These are phyloP conservation scores for Botryotinia convoluta DNA, from an alignment of 2,329 filamentous ascomycete genomes.

Conservation along the genomic window DNA sequence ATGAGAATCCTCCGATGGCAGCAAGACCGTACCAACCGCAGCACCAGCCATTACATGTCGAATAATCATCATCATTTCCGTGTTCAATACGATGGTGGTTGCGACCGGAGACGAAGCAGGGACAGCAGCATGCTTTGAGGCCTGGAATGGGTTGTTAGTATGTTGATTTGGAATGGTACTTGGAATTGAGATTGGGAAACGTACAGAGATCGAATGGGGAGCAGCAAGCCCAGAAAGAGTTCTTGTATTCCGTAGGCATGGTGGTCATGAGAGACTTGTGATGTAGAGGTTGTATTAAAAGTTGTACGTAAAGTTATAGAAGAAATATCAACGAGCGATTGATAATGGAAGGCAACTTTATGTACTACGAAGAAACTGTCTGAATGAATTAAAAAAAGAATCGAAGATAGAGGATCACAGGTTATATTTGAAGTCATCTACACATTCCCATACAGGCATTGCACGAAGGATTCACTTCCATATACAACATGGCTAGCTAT, in stretches of 20 bases:
- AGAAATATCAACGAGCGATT: background rate
- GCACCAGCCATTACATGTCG: conserved; percentile 11
- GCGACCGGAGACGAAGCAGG: conserved; percentile 19
- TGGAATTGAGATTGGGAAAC: background rate
- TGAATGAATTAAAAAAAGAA: background rate
- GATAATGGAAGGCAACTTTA: background rate
- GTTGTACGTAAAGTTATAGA: background rate
- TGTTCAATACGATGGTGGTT: conserved; percentile 19
- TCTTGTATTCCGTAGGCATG: conserved; percentile 4
- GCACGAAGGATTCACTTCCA: background rate
- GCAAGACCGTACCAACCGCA: conserved; percentile 6
- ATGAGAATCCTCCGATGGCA: background rate
- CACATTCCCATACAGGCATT: background rate
- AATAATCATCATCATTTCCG: conserved; percentile 10
- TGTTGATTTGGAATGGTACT: no score
- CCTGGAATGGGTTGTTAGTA: background rate
- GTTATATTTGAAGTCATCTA: background rate
- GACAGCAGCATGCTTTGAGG: conserved; percentile 12
- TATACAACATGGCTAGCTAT: background rate
- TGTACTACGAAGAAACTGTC: background rate
- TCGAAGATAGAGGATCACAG: background rate
- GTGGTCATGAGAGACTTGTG: background rate
- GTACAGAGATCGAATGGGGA: conserved; percentile 10
- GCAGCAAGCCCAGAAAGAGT: conserved; percentile 19
- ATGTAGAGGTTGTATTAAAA: background rate